Evolutionary conservation across 148 eudicot genomes (phyloP), one percentile per base, ranked within the genome.

Genomic region (Bassia scoparia): DNA sequence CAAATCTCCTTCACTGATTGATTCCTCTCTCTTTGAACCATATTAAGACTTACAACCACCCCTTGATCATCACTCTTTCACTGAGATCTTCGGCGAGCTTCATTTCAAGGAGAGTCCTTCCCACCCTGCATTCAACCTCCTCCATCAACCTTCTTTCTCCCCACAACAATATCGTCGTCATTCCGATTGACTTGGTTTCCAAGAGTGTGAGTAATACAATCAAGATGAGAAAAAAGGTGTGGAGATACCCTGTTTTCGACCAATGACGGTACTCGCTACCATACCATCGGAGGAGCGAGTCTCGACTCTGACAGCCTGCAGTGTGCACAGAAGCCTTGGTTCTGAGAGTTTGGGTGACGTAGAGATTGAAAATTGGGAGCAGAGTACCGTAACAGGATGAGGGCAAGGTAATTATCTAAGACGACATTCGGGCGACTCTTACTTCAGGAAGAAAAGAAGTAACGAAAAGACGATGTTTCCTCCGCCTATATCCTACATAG

Each of bases 261-360:
- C 20, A 55, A 11, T 3, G 61, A 71, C 49, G 79, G 59, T 75
- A 69, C 41, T 30, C 30, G 49, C 53, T n/a, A 26, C 49, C 69
- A 5, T 80, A 80, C 44, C 89, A 83, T 61, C 65, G 24, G 73
- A 85, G 77, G 52, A 85, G 83, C 21, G 87, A 87, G 33, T 77
- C 87, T 1, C 73, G 85, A 84, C 69, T 83, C 89, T 0, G 92
- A 86, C 64, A 85, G 92, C 78, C 77, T 92, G 53, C 90, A 88
- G 35, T 88, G 2, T 95, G 98, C 80, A 95, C 98, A 0, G 97
- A 95, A 74, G 96, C 14, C 89, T 94, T 11, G 98, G 98, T 50
- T 88, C 89, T 10, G 98, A 94, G 70, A 91, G 97, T 84, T 81
- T 74, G 44, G 96, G 76, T 29, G 91, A 84, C 26, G 82, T 82